These are phyloP conservation scores for Boletellus deceptivus DNA, from an alignment of 1,284 basidiomycete genomes.

Conservation along the genomic window DNA sequence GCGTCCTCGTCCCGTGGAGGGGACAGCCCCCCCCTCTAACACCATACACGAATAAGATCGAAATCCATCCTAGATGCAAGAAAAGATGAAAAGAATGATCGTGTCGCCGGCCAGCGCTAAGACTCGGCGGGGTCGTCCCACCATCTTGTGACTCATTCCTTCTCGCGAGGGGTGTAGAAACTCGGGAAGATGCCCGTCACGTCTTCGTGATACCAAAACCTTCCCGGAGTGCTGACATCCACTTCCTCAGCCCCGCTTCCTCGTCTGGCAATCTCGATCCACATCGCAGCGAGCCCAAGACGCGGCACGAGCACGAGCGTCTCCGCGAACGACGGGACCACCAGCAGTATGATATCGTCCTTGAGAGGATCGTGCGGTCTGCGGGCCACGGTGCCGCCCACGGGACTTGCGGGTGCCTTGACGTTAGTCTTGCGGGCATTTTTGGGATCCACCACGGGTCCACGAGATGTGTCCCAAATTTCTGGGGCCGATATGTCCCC, in stretches of 20 bases:
- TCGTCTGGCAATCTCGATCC: constrained; percentile 56
- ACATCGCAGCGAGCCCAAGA: constrained; percentile 47
- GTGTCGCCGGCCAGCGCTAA: no score
- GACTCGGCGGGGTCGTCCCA: no score
- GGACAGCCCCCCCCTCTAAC: no score
- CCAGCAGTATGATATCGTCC: constrained; percentile 54
- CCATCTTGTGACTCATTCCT: constrained; percentile 3
- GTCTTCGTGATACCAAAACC: constrained; percentile 35
- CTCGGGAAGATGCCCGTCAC: constrained; percentile 36
- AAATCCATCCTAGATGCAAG: no score
- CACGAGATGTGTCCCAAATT: constrained; percentile 45
- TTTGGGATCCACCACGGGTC: constrained; percentile 35
- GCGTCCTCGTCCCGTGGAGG: no score
- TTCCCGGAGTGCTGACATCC: constrained; percentile 5
- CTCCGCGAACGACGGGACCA: constrained; percentile 46
- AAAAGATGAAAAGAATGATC: no score
- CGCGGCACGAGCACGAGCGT: constrained; percentile 48
- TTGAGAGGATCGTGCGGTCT: constrained; percentile 46
- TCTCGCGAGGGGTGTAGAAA: constrained; percentile 26
- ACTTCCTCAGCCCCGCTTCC: constrained; percentile 16
- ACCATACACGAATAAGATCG: no score
- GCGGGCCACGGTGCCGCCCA: background rate
- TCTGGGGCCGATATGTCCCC: constrained; percentile 37
- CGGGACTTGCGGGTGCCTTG: background rate
- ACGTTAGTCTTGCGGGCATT: background rate